A percentile compares a stretch with the other conserved stretches of the same genome.
These are phyloP conservation scores for Chaetomium sp. DNA, from an alignment of 2,329 filamentous ascomycete species.

Conservation along the genomic window DNA sequence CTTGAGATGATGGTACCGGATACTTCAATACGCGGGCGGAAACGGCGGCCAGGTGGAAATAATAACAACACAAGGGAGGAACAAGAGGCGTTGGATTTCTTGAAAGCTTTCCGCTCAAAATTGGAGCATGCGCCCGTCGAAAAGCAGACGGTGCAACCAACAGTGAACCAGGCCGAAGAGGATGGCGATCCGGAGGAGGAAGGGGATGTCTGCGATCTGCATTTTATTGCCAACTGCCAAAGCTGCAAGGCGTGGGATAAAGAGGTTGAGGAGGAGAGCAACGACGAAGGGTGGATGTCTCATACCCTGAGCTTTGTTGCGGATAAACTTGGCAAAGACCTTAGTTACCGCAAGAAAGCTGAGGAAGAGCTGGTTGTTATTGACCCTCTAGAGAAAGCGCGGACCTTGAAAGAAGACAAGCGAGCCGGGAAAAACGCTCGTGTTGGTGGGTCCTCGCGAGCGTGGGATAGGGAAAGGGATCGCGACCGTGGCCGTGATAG, in stretches of 20 bases:
- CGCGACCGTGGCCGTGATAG: constrained; percentile 33
- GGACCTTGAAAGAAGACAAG: constrained; percentile 61
- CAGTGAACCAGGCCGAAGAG: constrained; percentile 22
- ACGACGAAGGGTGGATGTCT: constrained; percentile 73
- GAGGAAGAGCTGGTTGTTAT: constrained; percentile 90
- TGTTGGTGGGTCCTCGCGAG: constrained; percentile 44
- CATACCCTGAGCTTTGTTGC: constrained; percentile 82
- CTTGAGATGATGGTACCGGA: constrained; percentile 69
- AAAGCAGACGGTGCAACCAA: constrained; percentile 28
- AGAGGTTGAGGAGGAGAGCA: constrained; percentile 50
- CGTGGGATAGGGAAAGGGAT: constrained; percentile 58
- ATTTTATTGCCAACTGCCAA: constrained; percentile 93
- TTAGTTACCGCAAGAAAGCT: constrained; percentile 84
- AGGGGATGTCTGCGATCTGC: constrained; percentile 76
- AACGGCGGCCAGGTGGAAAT: constrained; percentile 54
- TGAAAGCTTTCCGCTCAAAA: constrained; percentile 74
- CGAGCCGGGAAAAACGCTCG: constrained; percentile 51
- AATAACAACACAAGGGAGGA: constrained; percentile 51
- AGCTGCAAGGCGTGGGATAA: constrained; percentile 83
- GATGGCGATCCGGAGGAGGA: constrained; percentile 40
- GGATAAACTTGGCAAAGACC: constrained; percentile 83
- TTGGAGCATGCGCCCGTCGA: constrained; percentile 51
- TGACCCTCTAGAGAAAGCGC: constrained; percentile 78
- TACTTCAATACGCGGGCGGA: constrained; percentile 63
- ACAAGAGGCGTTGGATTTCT: constrained; percentile 58